Evolutionary conservation across 176 grass and related monocot genomes (phyloP), one percentile per base, ranked within the genome.

Genomic region (Triticum dicoccoides): DNA sequence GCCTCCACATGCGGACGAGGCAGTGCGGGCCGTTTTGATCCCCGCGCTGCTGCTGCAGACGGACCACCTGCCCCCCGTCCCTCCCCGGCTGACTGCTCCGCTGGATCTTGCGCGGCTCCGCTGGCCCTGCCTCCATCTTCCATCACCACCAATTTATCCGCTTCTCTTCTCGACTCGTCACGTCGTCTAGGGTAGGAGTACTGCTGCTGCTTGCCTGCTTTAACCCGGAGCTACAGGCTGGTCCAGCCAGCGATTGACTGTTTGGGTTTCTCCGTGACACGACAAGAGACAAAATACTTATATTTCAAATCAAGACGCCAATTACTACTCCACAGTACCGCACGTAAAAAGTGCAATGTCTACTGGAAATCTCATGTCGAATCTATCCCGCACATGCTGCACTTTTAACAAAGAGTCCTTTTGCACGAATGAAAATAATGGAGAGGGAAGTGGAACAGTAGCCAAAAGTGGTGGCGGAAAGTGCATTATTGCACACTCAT

Each of bases 401-500:
- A 21, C 6, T 68, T 68, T 37, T 3, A n/a, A n/a, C 5, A 72
- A 18, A 1, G 6, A 69, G 66, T 37, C 14, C 30, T 69, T 20
- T 20, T 3, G 15, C 6, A 1, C 29, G 0, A 59, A 21, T 3
- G 15, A 58, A 58, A 8, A 11, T 39, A 38, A 38, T 4, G 2
- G 10, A 5, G 61, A 30, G 17, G 11, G 58, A 32, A 45, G 8
- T 11, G 59, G 1, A 21, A 63, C 45, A 62, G 25, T 11, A 37
- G 18, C 62, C 61, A 25, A 85, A 35, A 35, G 32, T 32, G 13
- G 29, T 8, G 56, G 27, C 10, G 83, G 45, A 51, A 18, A 12
- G 21, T 34, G 65, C 84, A 80, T 90, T 79, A 90, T 84, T 87
- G 80, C 81, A 12, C 34, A 61, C 84, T 87, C 89, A 87, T 71